A percentile compares a stretch with the other conserved stretches of the same genome.
Conservation (phyloP, 371 early-diverging fungal species). For the Rhizopus stolonifer region DNA sequence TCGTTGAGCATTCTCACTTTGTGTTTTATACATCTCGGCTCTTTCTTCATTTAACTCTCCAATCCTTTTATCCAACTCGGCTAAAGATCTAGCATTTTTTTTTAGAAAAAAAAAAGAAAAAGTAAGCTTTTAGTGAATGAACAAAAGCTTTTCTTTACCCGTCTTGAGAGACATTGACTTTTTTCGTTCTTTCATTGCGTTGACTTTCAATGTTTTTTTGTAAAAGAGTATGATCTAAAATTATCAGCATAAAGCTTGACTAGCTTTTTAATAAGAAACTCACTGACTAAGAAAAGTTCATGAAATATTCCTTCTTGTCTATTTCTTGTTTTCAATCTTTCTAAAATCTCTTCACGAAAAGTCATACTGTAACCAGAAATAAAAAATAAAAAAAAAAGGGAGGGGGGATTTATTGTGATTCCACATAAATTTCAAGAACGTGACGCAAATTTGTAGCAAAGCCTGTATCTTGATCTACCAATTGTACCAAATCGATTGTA, state of each 20-base stretch:
- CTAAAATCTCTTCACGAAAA: slow-evolving; percentile 22
- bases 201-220: slow-evolving; percentile 24
- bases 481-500: slow-evolving; percentile 61
- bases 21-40: slow-evolving; percentile 87
- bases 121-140: too few relatives aligned
- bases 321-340: slow-evolving; percentile 23
- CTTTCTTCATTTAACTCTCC: slow-evolving; percentile 81
- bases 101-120: too few relatives aligned
- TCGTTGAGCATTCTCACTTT: slow-evolving; percentile 88
- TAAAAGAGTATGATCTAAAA: slow-evolving; percentile 29
- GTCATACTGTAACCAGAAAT: slow-evolving; percentile 12
- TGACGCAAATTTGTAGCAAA: slow-evolving; percentile 64
- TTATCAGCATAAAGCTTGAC: too few relatives aligned
- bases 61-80: slow-evolving; percentile 77
- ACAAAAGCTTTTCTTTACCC: too few relatives aligned
- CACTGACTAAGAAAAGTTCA: slow-evolving; percentile 30
- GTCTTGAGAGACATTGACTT: background rate
- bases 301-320: slow-evolving; percentile 25
- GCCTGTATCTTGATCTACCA: slow-evolving; percentile 66
- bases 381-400: background rate
- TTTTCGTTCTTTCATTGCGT: slow-evolving; percentile 14
- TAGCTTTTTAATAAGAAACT: background rate
- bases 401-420: slow-evolving; percentile 2
- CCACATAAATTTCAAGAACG: slow-evolving; percentile 45
- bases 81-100: slow-evolving; percentile 14